Evolutionary conservation across 2,329 filamentous ascomycete genomes (phyloP), one percentile per base, ranked within the genome.

Genomic region (Hypoxylon sp.): DNA sequence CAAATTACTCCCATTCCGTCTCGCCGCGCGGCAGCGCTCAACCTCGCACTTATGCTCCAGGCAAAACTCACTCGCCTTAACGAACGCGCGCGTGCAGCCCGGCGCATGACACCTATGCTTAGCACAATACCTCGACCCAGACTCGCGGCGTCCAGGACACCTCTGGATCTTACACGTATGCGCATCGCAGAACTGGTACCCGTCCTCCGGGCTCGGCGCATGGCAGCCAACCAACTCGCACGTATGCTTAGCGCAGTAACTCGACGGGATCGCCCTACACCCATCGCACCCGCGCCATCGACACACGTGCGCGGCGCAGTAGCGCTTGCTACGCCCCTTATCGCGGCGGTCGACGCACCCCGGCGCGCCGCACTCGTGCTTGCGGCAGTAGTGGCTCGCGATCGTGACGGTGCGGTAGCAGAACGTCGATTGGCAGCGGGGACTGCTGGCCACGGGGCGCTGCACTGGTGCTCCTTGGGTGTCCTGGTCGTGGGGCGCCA

Each of bases 341-440:
- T 63, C 67, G 11, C 57, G 34, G 9, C 67, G 67, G 11, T 32
- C 12, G 25, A 37, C 37, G 46, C 67, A 69, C 6, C 53, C 53
- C 6, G 27, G 41, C 3, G 34, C 57, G 30, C 51, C 29, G 45
- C 67, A 69, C 14, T 62, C 51, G 46, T 69, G 67, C 54, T 69
- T 69, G 21, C 64, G 47, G 46, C 67, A 69, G 63, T 67, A 69
- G 21, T 43, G 56, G 27, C 52, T 60, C 0, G 37, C 30, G 3
- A 55, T 54, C 3, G 57, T 32, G 1, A 32, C 52, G 8, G 60
- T 25, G 50, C 48, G 45, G 53, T 67, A 67, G 53, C 67, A 69
- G 41, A 69, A 62, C 0, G 60, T 69, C 16, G 61, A 64, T 47
- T 65, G 63, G 47, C 67, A 69, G 8, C 67, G 67, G 16, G 67